A percentile compares a stretch with the other conserved stretches of the same genome.
phyloP scores from a whole-genome alignment of 2,329 filamentous ascomycete genomes.

The Aspergillus aculeatinus region DNA sequence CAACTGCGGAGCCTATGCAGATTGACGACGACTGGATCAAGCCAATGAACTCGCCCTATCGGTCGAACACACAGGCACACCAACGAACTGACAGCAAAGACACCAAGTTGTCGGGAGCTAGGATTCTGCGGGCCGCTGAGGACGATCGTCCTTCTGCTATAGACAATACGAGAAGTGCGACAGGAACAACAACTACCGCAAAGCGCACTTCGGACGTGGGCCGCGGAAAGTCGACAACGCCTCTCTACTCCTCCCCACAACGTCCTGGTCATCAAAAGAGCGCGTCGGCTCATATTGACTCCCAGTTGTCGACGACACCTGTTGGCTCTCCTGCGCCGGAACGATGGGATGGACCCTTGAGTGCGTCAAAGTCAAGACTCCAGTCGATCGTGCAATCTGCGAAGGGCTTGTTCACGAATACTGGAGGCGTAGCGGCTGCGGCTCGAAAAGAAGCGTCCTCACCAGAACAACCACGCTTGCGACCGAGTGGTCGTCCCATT shows the following conservation, averaged over 20 bases:
- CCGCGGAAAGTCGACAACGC: conserved; percentile 66
- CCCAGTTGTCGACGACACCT: conserved; percentile 57
- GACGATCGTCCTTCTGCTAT: conserved; percentile 9
- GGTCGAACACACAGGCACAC: conserved; percentile 59
- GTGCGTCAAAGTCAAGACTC: conserved; percentile 88
- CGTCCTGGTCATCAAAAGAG: conserved; percentile 57
- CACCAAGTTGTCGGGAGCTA: conserved; percentile 43
- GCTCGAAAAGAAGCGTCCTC: conserved; percentile 57
- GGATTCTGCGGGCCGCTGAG: conserved; percentile 22
- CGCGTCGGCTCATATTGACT: conserved; percentile 57
- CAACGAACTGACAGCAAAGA: conserved; percentile 60
- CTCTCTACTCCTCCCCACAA: conserved; percentile 55
- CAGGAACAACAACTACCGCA: conserved; percentile 15
- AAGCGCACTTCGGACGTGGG: conserved; percentile 34
- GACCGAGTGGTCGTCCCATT: conserved; percentile 29
- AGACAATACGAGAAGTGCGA: conserved; percentile 14
- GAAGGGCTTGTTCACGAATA: conserved; percentile 80
- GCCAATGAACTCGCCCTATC: conserved; percentile 47
- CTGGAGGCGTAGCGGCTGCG: conserved; percentile 58
- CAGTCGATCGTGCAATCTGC: conserved; percentile 89
- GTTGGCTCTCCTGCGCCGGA: conserved; percentile 51
- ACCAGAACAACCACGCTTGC: conserved; percentile 35
- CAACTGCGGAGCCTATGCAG: conserved; percentile 23
- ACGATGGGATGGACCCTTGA: conserved; percentile 74
- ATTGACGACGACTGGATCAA: conserved; percentile 63